phyloP scores from a whole-genome alignment of 495 filamentous ascomycete genomes.

The Durotheca rogersii region DNA sequence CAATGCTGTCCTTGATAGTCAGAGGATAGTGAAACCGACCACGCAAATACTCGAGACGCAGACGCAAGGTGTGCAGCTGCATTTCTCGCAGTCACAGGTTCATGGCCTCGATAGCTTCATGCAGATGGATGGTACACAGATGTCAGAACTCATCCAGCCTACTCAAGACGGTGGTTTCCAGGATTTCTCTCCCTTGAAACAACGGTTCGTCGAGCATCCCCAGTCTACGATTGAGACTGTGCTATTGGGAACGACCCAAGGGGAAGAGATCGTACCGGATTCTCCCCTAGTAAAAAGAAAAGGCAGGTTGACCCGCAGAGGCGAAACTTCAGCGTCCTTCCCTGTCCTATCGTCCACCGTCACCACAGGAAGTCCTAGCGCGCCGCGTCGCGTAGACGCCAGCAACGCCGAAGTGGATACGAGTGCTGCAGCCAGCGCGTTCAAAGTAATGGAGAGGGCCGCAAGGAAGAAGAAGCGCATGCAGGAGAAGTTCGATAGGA shows the following conservation, averaged over 20 bases:
- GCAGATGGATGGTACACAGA: slow-evolving; percentile 55
- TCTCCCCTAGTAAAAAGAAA: slow-evolving; percentile 63
- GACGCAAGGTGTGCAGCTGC: slow-evolving; percentile 51
- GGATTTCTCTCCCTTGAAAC: slow-evolving; percentile 52
- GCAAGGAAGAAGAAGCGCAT: slow-evolving; percentile 55
- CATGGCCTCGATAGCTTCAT: slow-evolving; percentile 54
- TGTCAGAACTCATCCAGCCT: slow-evolving; percentile 65
- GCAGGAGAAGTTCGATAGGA: slow-evolving; percentile 69
- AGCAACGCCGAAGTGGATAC: slow-evolving; percentile 1
- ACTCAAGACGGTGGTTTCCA: slow-evolving; percentile 85
- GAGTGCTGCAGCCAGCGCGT: slow-evolving; percentile 47
- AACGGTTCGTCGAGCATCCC: slow-evolving; percentile 63
- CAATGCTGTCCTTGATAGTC: slow-evolving; percentile 65
- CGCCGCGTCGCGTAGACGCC: slow-evolving; percentile 46
- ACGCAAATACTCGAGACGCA: slow-evolving; percentile 41
- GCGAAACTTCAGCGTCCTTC: slow-evolving; percentile 29
- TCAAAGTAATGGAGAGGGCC: slow-evolving; percentile 74
- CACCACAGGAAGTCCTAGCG: slow-evolving; percentile 13
- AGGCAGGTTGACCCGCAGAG: slow-evolving; percentile 57
- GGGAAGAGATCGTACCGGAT: slow-evolving; percentile 42
- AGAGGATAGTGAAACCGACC: slow-evolving; percentile 39
- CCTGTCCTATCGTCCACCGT: slow-evolving; percentile 10
- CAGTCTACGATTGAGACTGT: slow-evolving; percentile 73
- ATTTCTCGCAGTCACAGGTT: slow-evolving; percentile 56
- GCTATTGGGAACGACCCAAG: slow-evolving; percentile 46